These are phyloP conservation scores for Pyrus pyrifolia DNA, from an alignment of 306 rosid genomes.

Conservation along the genomic window DNA sequence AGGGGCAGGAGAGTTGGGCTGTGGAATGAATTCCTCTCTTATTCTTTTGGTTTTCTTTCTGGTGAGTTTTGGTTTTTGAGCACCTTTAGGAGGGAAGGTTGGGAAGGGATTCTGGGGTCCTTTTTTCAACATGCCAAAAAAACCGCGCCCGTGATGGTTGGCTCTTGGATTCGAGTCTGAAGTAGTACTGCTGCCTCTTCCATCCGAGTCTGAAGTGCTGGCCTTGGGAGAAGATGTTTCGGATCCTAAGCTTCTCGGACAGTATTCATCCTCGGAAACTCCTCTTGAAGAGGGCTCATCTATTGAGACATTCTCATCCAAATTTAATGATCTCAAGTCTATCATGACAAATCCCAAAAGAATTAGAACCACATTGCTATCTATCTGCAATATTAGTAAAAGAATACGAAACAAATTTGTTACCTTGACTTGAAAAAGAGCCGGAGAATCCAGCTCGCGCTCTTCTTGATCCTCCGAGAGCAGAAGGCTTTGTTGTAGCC, in stretches of 20 bases:
- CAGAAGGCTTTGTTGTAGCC: neutral
- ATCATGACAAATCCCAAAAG: neutral
- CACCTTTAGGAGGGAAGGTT: slow-evolving; percentile 43
- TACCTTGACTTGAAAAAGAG: slow-evolving; percentile 55
- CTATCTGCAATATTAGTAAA: neutral
- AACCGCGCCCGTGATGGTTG: slow-evolving; percentile 47
- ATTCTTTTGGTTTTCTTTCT: slow-evolving; percentile 65
- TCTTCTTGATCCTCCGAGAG: slow-evolving; percentile 28
- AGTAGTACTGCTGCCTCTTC: slow-evolving; percentile 10
- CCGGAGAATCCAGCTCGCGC: slow-evolving; percentile 50
- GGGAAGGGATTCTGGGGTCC: slow-evolving; percentile 57
- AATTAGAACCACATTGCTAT: neutral
- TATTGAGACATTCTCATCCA: slow-evolving; percentile 27
- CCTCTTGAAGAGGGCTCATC: slow-evolving; percentile 30
- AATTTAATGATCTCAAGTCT: slow-evolving; percentile 42
- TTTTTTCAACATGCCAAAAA: slow-evolving; percentile 54
- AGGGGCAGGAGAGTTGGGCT: slow-evolving; percentile 30
- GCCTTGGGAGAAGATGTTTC: slow-evolving; percentile 48
- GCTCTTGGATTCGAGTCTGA: slow-evolving; percentile 40
- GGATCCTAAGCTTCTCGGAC: slow-evolving; percentile 34
- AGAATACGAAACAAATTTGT: neutral
- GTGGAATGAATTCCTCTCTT: slow-evolving; percentile 59
- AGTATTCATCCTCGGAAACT: slow-evolving; percentile 18
- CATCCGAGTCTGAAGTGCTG: slow-evolving; percentile 64
- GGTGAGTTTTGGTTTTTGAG: slow-evolving; percentile 65